Evolutionary conservation across 208 protist species (phyloP).

Genomic region (Wallacemonas sp.): DNA sequence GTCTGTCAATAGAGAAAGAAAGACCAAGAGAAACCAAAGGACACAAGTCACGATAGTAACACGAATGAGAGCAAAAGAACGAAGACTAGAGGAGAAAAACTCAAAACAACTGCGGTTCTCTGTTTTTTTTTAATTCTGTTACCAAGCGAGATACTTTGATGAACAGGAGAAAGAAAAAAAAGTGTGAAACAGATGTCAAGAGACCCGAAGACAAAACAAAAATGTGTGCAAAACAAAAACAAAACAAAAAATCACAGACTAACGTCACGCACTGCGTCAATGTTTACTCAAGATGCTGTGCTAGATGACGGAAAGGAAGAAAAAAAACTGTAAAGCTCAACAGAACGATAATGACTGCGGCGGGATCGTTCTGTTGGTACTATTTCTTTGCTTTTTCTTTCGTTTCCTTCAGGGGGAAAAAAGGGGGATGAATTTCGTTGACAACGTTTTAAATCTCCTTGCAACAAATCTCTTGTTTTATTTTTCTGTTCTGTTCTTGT

Average conservation of each 20-base stretch:
- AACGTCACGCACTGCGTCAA: background rate
- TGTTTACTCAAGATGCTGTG: too few species aligned
- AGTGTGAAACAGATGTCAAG: background rate
- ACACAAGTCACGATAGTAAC: too few species aligned
- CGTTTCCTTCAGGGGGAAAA: background rate
- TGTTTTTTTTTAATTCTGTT: too few species aligned
- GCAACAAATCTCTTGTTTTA: background rate
- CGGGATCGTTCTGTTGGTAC: background rate
- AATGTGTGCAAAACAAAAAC: background rate
- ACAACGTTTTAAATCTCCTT: background rate
- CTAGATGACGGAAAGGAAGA: background rate
- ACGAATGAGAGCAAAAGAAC: too few species aligned
- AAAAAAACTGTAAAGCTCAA: background rate
- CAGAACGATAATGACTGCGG: background rate
- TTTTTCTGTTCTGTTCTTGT: background rate
- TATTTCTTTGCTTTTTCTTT: background rate
- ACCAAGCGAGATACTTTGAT: background rate
- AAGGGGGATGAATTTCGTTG: background rate
- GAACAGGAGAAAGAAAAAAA: background rate
- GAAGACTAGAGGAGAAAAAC: background rate
- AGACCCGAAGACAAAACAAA: background rate
- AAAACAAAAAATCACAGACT: background rate
- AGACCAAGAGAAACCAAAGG: too few species aligned
- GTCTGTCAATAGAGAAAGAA: too few species aligned
- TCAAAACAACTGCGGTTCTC: too few species aligned